Evolutionary conservation across 2,329 filamentous ascomycete genomes (phyloP).

Genomic region (Penicillium griseofulvum): DNA sequence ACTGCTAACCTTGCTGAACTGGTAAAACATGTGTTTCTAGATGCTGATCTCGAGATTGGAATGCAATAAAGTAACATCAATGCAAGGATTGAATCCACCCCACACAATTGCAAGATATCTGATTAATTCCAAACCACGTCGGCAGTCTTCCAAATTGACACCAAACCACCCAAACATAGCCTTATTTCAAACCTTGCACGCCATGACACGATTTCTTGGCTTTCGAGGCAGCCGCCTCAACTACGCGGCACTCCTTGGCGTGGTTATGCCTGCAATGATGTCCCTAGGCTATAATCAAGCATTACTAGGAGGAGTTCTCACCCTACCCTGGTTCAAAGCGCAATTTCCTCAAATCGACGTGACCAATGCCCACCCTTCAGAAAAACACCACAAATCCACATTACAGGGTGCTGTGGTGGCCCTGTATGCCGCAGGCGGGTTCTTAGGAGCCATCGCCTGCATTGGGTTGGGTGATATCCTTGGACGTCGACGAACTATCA

Average conservation of each 20-base stretch:
- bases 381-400: constrained; percentile 7
- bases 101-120: neutral
- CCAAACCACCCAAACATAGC: neutral
- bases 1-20: neutral
- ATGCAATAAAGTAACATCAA: neutral
- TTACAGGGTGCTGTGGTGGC: constrained; percentile 14
- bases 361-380: neutral
- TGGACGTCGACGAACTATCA: constrained; percentile 13
- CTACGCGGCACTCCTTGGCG: constrained; percentile 6
- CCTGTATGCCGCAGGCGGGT: constrained; percentile 14
- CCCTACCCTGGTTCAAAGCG: constrained; percentile 11
- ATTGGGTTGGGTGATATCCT: constrained; percentile 13
- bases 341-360: constrained; percentile 14
- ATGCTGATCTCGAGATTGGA: neutral
- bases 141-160: neutral
- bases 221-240: constrained; percentile 16
- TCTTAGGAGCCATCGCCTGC: constrained; percentile 14
- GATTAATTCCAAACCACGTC: neutral
- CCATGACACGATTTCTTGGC: constrained; percentile 12
- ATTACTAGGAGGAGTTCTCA: constrained; percentile 16
- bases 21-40: neutral
- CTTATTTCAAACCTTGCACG: neutral
- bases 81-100: neutral
- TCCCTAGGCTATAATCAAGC: constrained; percentile 18
- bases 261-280: constrained; percentile 16